These are phyloP conservation scores for Coemansia furcata DNA, from an alignment of 192 early-diverging fungal genomes.

Conservation along the genomic window DNA sequence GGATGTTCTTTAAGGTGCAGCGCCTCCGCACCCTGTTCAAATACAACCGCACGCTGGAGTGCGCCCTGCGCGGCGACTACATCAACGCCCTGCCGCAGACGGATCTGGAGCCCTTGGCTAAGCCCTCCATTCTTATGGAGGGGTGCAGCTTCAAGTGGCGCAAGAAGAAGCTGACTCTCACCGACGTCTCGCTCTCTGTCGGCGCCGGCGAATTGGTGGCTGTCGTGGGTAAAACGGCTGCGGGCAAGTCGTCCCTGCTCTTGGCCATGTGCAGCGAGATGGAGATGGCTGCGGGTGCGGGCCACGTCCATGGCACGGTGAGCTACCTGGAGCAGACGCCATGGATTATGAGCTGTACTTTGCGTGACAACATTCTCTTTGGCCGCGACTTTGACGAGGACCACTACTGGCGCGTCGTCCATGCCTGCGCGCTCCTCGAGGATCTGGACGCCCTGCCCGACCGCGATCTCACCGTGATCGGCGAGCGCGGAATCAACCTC, in stretches of 20 bases:
- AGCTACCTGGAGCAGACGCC: constrained; percentile 80
- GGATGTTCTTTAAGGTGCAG: not conserved
- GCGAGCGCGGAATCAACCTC: constrained; percentile 55
- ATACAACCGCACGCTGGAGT: constrained; percentile 14
- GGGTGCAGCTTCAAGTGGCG: constrained; percentile 33
- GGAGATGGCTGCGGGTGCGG: constrained; percentile 47
- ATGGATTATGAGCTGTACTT: constrained; percentile 84
- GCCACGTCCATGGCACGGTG: constrained; percentile 63
- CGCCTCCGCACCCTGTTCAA: not conserved
- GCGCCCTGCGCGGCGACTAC: constrained; percentile 4
- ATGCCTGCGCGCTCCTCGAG: constrained; percentile 56
- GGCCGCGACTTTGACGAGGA: constrained; percentile 59
- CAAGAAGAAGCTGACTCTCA: constrained; percentile 4
- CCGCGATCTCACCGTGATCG: constrained; percentile 47
- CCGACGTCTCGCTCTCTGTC: constrained; percentile 54
- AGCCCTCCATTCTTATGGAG: constrained; percentile 7
- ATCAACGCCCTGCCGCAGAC: constrained; percentile 11
- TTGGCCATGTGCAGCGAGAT: constrained; percentile 83
- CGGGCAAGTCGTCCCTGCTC: constrained; percentile 84
- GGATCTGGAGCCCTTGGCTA: not conserved
- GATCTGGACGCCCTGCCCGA: constrained; percentile 59
- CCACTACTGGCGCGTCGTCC: constrained; percentile 54
- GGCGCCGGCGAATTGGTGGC: constrained; percentile 64
- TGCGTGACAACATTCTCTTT: constrained; percentile 70
- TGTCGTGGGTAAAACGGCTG: constrained; percentile 79